Percentiles rank a stretch among this genome's conserved stretches.
These are phyloP conservation scores for Acer yangbiense DNA, from an alignment of 345 rosid species.

Conservation along the genomic window DNA sequence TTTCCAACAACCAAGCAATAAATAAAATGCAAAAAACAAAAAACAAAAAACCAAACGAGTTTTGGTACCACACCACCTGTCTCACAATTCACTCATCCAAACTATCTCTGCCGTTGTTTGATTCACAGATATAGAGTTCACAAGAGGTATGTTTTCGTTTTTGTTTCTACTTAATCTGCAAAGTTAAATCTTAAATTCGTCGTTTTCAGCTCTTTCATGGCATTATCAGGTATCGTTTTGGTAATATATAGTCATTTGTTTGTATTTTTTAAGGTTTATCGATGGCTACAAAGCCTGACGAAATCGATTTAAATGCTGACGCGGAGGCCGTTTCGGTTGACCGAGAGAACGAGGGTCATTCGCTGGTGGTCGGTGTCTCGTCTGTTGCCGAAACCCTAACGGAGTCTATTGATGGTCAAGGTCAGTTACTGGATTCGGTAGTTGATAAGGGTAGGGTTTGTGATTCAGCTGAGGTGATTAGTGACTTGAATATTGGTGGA, in stretches of 20 bases:
- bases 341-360: slow-evolving; percentile 23
- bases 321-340: slow-evolving; percentile 22
- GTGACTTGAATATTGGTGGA: slow-evolving; percentile 15
- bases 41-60: neutral
- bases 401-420: slow-evolving; percentile 6
- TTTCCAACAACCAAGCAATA: slow-evolving; percentile 1
- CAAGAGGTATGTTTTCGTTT: neutral
- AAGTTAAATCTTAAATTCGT: neutral
- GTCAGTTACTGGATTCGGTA: neutral
- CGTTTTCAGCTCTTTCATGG: neutral
- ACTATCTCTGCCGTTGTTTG: neutral
- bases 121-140: slow-evolving; percentile 1
- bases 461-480: slow-evolving; percentile 8
- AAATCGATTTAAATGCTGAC: slow-evolving; percentile 45
- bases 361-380: neutral
- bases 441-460: slow-evolving; percentile 16
- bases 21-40: neutral
- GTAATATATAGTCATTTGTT: slow-evolving; percentile 1
- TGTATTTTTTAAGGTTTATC: slow-evolving; percentile 20
- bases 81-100: neutral
- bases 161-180: neutral
- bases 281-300: slow-evolving; percentile 39
- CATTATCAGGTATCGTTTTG: neutral
- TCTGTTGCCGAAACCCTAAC: slow-evolving; percentile 28
- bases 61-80: neutral